These are phyloP conservation scores for Prunus padus DNA, from an alignment of 306 rosid genomes.

Conservation along the genomic window DNA sequence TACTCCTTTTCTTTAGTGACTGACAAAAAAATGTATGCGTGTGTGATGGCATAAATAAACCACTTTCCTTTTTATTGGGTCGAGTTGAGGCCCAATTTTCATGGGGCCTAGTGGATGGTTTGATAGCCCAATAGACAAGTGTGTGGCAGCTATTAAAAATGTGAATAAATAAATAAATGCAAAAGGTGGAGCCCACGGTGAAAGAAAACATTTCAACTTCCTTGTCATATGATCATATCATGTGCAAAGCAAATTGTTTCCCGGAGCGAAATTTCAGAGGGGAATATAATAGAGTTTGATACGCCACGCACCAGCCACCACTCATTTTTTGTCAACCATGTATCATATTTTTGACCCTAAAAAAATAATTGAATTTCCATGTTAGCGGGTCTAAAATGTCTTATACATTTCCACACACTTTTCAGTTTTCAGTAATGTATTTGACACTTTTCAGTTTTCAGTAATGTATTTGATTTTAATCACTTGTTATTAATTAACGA, in stretches of 20 bases:
- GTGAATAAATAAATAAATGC: neutral
- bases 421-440: neutral
- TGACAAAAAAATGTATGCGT: no score
- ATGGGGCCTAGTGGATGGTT: no score
- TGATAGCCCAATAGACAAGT: no score
- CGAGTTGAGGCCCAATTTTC: no score
- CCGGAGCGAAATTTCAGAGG: slow-evolving; percentile 11
- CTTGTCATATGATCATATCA: neutral
- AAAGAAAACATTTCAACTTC: slow-evolving; percentile 13
- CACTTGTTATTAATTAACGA: neutral
- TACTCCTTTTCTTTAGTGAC: no score
- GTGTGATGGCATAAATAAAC: no score
- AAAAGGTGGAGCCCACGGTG: slow-evolving; percentile 9
- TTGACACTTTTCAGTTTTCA: neutral
- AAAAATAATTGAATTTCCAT: neutral
- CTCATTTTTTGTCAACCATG: slow-evolving; percentile 17
- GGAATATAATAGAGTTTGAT: slow-evolving; percentile 21
- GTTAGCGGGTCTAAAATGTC: neutral
- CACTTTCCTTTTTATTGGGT: no score
- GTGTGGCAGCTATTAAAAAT: no score
- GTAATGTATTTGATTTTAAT: neutral
- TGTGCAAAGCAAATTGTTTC: neutral
- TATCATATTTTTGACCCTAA: neutral
- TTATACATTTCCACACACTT: slow-evolving; percentile 4
- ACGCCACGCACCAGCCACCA: slow-evolving; percentile 30